Percentiles rank a stretch among this genome's conserved stretches.
These are phyloP conservation scores for Corymbia maculata DNA, from an alignment of 345 rosid species.

Conservation along the genomic window DNA sequence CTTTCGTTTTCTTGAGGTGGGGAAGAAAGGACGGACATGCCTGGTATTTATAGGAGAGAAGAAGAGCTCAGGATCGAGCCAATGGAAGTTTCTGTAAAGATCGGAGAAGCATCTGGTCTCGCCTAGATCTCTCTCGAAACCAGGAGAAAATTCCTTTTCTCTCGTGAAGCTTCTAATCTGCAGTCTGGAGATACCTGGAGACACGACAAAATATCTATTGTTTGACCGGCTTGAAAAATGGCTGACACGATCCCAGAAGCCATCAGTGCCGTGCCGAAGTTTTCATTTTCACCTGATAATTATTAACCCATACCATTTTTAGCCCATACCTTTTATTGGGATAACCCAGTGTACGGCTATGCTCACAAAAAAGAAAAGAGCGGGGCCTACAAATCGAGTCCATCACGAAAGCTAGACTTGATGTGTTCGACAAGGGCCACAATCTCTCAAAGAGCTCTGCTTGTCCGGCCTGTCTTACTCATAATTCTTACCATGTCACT, in stretches of 20 bases:
- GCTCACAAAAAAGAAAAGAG: no score
- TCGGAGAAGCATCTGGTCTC: not conserved
- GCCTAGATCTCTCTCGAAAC: not conserved
- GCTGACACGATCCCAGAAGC: not conserved
- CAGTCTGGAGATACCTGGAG: not conserved
- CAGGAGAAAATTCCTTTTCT: not conserved
- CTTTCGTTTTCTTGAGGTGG: not conserved
- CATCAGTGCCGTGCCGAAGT: not conserved
- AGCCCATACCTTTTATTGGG: no score
- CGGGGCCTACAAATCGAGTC: not conserved
- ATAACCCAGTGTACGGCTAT: no score
- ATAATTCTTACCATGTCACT: no score
- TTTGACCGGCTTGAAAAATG: not conserved
- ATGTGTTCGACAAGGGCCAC: not conserved
- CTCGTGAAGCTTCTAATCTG: not conserved
- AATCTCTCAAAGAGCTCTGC: not conserved
- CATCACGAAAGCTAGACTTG: not conserved
- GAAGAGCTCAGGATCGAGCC: not conserved
- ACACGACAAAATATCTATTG: not conserved
- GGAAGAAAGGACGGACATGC: not conserved
- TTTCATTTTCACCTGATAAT: no score
- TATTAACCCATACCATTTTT: no score
- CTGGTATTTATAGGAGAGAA: not conserved
- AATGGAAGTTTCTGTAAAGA: not conserved
- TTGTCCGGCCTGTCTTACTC: not conserved